A percentile compares a stretch with the other conserved stretches of the same genome.
Evolutionary conservation across 805 yeast species (phyloP).

Genomic region (Candida ficus): DNA sequence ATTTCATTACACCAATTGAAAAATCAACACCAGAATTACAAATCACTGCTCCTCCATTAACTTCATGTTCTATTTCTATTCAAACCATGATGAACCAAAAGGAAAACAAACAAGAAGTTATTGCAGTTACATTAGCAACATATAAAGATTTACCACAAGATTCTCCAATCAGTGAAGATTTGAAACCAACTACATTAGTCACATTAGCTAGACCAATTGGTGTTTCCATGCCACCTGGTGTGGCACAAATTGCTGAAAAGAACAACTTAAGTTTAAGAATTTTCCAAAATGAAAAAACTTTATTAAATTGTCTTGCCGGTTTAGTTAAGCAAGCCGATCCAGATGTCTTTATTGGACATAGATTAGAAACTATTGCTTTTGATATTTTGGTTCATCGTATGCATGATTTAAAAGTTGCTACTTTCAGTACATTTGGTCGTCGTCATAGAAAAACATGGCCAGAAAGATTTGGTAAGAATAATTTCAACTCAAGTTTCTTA

Average conservation of each 20-base stretch:
- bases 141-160: slow-evolving; percentile 70
- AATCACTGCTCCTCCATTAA: slow-evolving; percentile 59
- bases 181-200: slow-evolving; percentile 53
- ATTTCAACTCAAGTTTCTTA: slow-evolving; percentile 45
- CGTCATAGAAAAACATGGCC: slow-evolving; percentile 76
- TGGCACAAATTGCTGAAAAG: slow-evolving; percentile 54
- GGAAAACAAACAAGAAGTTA: slow-evolving; percentile 79
- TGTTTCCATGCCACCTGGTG: slow-evolving; percentile 69
- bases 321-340: slow-evolving; percentile 74
- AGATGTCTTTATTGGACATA: slow-evolving; percentile 85
- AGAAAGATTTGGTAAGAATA: slow-evolving; percentile 54
- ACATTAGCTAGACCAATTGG: slow-evolving; percentile 82
- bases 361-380: slow-evolving; percentile 70
- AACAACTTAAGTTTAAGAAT: slow-evolving; percentile 46
- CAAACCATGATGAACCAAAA: slow-evolving; percentile 76
- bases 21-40: slow-evolving; percentile 32
- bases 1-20: slow-evolving; percentile 41
- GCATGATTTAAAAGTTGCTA: slow-evolving; percentile 63
- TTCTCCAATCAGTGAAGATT: slow-evolving; percentile 58
- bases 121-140: slow-evolving; percentile 73
- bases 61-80: slow-evolving; percentile 67
- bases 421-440: slow-evolving; percentile 84
- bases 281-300: slow-evolving; percentile 68
- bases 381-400: slow-evolving; percentile 80
- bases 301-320: slow-evolving; percentile 72